A percentile compares a stretch with the other conserved stretches of the same genome.
Evolutionary conservation across 352 stramenopile genomes (phyloP).

Genomic region (Paralagenidium karlingii): DNA sequence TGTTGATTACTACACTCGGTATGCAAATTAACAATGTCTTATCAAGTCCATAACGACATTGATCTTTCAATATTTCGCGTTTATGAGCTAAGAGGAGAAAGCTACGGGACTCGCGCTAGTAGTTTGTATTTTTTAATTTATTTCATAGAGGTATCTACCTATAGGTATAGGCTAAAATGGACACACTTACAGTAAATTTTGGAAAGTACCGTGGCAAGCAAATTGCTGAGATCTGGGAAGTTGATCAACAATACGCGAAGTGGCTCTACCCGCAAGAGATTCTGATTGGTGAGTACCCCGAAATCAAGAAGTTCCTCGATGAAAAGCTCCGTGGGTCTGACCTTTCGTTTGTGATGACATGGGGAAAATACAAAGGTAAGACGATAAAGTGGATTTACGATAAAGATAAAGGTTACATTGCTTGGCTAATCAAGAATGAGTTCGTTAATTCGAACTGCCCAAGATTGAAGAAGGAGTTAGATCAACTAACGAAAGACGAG

Average conservation of each 20-base stretch:
- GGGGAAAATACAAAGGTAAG: slow-evolving; percentile 8
- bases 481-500: no score
- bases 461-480: slow-evolving; percentile 7
- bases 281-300: slow-evolving; percentile 3
- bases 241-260: slow-evolving; percentile 7
- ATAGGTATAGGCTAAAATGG: no score
- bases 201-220: slow-evolving; percentile 8
- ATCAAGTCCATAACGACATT: no score
- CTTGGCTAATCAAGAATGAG: slow-evolving; percentile 5
- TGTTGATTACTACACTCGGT: no score
- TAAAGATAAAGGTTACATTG: slow-evolving; percentile 6
- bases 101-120: no score
- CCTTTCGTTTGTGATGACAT: slow-evolving; percentile 10
- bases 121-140: no score
- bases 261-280: slow-evolving; percentile 5
- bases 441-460: slow-evolving; percentile 10
- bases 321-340: slow-evolving; percentile 5
- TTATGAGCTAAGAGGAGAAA: no score
- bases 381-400: slow-evolving; percentile 5
- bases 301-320: slow-evolving; percentile 10
- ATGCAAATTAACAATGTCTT: no score
- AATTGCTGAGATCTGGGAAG: slow-evolving; percentile 6
- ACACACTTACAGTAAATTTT: no score
- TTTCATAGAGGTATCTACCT: no score
- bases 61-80: no score